Evolutionary conservation across 305 asterid genomes (phyloP).

Genomic region (Plantago coronopus): DNA sequence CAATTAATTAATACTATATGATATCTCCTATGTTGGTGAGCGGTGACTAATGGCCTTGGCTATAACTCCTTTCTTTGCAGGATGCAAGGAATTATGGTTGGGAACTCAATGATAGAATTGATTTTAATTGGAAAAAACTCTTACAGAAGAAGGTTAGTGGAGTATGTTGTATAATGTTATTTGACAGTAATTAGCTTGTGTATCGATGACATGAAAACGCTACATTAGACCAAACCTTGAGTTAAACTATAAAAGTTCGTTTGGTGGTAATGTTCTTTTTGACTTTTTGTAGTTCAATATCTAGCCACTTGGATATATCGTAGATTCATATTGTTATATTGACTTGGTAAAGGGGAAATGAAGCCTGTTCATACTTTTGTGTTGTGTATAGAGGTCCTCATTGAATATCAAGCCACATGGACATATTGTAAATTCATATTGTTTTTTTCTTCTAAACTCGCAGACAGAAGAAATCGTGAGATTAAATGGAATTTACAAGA

Average conservation of each 20-base stretch:
- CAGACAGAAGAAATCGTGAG: constrained; percentile 95
- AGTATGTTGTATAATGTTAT: constrained; percentile 15
- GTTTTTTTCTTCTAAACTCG: background rate
- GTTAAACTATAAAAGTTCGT: too few species aligned
- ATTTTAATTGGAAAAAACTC: constrained; percentile 96
- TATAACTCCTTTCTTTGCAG: constrained; percentile 37
- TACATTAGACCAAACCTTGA: too few species aligned
- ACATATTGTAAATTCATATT: background rate
- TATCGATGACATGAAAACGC: background rate
- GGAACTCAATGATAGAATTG: constrained; percentile 75
- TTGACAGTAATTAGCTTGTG: background rate
- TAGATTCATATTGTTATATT: too few species aligned
- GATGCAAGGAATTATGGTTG: constrained; percentile 95
- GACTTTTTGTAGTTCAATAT: too few species aligned
- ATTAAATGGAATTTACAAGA: constrained; percentile 84
- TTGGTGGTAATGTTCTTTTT: too few species aligned
- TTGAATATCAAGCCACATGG: too few species aligned
- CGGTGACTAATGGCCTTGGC: constrained; percentile 5
- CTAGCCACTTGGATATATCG: too few species aligned
- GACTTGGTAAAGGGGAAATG: too few species aligned
- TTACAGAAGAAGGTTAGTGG: constrained; percentile 78
- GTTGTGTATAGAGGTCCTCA: too few species aligned
- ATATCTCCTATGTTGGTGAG: too few species aligned
- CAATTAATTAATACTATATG: too few species aligned
- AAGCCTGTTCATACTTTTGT: too few species aligned